A percentile compares a stretch with the other conserved stretches of the same genome.
Evolutionary conservation across 768 basidiomycete species (phyloP).

Genomic region (Candolleomyces eurysporus): DNA sequence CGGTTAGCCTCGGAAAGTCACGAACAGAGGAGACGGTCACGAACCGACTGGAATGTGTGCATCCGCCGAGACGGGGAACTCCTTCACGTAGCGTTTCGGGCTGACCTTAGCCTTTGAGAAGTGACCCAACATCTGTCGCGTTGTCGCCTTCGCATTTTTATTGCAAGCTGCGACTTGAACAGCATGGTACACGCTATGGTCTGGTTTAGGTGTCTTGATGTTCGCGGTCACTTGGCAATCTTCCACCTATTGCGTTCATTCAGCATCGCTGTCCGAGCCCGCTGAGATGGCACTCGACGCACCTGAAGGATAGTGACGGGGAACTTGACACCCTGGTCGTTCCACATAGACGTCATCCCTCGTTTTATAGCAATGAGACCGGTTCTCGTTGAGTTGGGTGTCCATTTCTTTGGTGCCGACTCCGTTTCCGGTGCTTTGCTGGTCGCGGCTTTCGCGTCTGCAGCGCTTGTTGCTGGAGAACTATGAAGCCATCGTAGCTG

Average conservation of each 20-base stretch:
- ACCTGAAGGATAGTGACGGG: constrained; percentile 97
- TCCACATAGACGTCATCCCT: constrained; percentile 95
- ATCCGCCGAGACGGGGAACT: constrained; percentile 86
- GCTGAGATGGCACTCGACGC: constrained; percentile 18
- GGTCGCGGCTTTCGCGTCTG: constrained; percentile 25
- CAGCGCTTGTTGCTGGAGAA: constrained; percentile 30
- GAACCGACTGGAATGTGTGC: constrained; percentile 87
- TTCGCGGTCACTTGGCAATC: constrained; percentile 89
- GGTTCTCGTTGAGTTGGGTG: constrained; percentile 79
- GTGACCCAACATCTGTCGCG: constrained; percentile 83
- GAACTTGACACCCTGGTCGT: constrained; percentile 79
- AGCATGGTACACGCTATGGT: constrained; percentile 81
- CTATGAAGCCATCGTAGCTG: constrained; percentile 42
- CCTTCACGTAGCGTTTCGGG: constrained; percentile 82
- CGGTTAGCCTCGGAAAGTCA: not conserved
- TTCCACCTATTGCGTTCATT: constrained; percentile 53
- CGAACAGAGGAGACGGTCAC: constrained; percentile 20
- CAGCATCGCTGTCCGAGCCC: constrained; percentile 6
- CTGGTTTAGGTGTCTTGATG: constrained; percentile 57
- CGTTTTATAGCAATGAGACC: constrained; percentile 93
- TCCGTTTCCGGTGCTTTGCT: constrained; percentile 17
- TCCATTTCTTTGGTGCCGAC: constrained; percentile 62
- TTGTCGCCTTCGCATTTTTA: constrained; percentile 65
- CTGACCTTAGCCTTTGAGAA: constrained; percentile 79
- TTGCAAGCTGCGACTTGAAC: constrained; percentile 91